Conservation (phyloP, 331 rosid species). For the Dryas integrifolia region DNA sequence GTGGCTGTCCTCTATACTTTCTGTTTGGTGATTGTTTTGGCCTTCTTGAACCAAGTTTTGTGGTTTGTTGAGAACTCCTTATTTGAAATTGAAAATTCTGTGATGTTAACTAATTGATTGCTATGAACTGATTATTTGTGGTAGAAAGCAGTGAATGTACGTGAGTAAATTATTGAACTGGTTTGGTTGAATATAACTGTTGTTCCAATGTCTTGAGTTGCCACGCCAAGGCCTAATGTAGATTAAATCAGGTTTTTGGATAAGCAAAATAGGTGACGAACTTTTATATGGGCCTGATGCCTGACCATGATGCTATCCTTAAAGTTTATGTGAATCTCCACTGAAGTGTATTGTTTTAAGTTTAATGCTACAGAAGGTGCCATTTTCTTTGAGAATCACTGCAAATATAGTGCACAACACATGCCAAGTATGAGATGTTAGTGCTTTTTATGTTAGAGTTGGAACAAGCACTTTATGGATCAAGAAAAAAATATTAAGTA, state of each 20-base stretch:
- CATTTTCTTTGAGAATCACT: neutral
- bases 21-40: neutral
- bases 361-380: neutral
- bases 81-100: neutral
- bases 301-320: neutral
- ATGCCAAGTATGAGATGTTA: neutral
- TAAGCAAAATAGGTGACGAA: neutral
- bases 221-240: neutral
- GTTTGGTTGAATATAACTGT: neutral
- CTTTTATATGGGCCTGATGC: too few relatives aligned
- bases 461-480: neutral
- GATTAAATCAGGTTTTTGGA: neutral
- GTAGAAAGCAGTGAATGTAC: neutral
- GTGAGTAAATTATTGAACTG: neutral
- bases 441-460: neutral
- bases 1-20: neutral
- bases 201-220: neutral
- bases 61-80: neutral
- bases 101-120: neutral
- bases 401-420: neutral
- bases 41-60: neutral
- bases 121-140: neutral
- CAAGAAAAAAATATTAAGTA: neutral
- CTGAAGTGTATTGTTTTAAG: neutral
- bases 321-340: neutral